Base-by-base conservation (phyloP, 305 asterid genomes). In the Fraxinus sp. region DNA sequence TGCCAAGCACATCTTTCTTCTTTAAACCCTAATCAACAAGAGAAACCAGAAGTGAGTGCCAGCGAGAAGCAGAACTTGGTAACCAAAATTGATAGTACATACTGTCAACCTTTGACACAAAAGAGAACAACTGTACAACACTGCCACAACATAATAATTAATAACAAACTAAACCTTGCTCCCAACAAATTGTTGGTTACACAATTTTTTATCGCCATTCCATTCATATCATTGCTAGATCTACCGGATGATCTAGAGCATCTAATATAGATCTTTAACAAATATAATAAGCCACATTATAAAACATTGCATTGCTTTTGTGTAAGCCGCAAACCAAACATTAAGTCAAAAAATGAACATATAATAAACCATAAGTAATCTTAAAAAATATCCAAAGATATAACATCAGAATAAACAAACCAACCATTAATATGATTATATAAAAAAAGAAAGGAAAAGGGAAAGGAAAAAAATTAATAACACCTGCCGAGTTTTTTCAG, bases 21-120 rank as follows among this genome's bases (percentile, higher is more conserved):
- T 84, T 88, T 86, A 85, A 86, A 83, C 84, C 88, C 92, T 89
- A 85, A 79, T 78, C 33, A 72, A 81, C 77, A 88, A 37, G 80
- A 81, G 81, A 74, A 80, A 26, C 66, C 32, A 81, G 5, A 83
- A 68, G 76, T 59, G 55, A 85, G 36, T 84, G 81, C 36, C 79
- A 74, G 72, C 71, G 55, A 41, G 76, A 72, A 86, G 22, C 77
- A 75, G 72, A 86, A 22, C 49, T 81, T 57, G 55, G 64, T 35
- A 18, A 66, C 13, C 39, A 37, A 41, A 62, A 59, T 52, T 70
- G 76, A 82, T 81, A 78, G 76, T 72, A 74, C 33, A 44, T 82
- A 32, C 55, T 77, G 28, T 76, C 84, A 70, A 81, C 49, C 79
- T 44, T 37, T 46, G 36, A 49, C 16, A 70, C 80, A 66, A 57